Evolutionary conservation across 2,329 filamentous ascomycete species (phyloP).

Genomic region (Diaporthe sp.): DNA sequence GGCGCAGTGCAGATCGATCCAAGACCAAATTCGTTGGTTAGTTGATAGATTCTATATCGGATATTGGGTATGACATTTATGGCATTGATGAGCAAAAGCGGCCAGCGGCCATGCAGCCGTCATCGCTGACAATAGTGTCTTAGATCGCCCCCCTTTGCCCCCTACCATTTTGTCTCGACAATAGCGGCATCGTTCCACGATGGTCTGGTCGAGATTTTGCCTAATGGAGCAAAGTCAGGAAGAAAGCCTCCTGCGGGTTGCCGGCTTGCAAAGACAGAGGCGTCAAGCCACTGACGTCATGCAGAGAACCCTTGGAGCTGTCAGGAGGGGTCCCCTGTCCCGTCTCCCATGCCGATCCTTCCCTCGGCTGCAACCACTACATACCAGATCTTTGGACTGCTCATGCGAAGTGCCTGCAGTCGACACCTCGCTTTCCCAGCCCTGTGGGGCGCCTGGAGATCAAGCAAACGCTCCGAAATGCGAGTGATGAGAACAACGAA

Average conservation of each 20-base stretch:
- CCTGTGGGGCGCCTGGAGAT: background rate
- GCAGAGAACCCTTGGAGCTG: constrained; percentile 4
- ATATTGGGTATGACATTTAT: background rate
- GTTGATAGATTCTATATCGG: background rate
- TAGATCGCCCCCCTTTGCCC: constrained; percentile 5
- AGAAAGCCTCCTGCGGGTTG: background rate
- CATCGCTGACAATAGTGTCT: constrained; percentile 39
- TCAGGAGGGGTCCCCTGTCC: constrained; percentile 25
- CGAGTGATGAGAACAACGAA: background rate
- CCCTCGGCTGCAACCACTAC: constrained; percentile 5
- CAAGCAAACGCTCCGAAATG: too few relatives aligned
- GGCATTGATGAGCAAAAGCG: background rate
- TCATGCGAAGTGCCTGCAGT: background rate
- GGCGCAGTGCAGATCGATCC: background rate
- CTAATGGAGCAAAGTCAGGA: constrained; percentile 2
- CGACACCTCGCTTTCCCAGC: background rate
- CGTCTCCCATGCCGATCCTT: background rate
- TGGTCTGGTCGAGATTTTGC: constrained; percentile 12
- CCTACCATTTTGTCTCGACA: background rate
- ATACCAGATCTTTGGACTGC: background rate
- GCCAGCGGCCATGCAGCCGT: constrained; percentile 20
- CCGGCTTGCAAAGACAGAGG: background rate
- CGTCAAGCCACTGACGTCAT: constrained; percentile 31
- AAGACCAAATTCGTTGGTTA: background rate
- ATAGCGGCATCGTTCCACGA: constrained; percentile 21